Percentiles rank a stretch among this genome's conserved stretches.
Conservation (phyloP, 371 early-diverging fungal genomes). For the Capillidium heterosporum region DNA sequence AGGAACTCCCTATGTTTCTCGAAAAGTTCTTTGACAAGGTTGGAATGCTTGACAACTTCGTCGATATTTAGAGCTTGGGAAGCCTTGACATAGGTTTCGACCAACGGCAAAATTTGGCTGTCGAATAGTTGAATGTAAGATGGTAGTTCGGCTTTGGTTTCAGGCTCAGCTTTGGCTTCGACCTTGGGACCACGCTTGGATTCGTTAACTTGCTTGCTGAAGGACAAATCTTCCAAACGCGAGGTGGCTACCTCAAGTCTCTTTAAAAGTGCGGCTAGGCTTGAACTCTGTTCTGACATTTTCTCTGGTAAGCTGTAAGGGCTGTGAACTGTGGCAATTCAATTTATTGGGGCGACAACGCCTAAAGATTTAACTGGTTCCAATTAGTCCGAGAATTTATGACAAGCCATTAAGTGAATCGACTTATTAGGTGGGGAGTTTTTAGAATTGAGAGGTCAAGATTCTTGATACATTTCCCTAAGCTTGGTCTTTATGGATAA, state of each 20-base stretch:
- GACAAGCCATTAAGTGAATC: too few relatives aligned
- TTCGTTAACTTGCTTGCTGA: conserved; percentile 28
- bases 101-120: conserved; percentile 29
- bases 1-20: conserved; percentile 54
- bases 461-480: too few relatives aligned
- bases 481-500: too few relatives aligned
- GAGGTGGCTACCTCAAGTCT: conserved; percentile 72
- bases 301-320: too few relatives aligned
- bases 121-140: conserved; percentile 43
- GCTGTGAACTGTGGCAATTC: too few relatives aligned
- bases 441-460: too few relatives aligned
- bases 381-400: too few relatives aligned
- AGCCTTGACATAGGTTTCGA: conserved; percentile 29
- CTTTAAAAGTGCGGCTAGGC: conserved; percentile 49
- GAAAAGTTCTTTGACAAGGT: conserved; percentile 29
- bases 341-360: too few relatives aligned
- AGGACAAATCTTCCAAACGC: conserved; percentile 62
- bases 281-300: conserved; percentile 1
- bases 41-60: conserved; percentile 53
- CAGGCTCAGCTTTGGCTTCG: conserved; percentile 9
- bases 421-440: too few relatives aligned
- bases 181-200: conserved; percentile 15
- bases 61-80: conserved; percentile 36
- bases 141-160: conserved; percentile 14
- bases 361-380: too few relatives aligned